Evolutionary conservation across 441 rosid species (phyloP).

Genomic region (California macrophylla): DNA sequence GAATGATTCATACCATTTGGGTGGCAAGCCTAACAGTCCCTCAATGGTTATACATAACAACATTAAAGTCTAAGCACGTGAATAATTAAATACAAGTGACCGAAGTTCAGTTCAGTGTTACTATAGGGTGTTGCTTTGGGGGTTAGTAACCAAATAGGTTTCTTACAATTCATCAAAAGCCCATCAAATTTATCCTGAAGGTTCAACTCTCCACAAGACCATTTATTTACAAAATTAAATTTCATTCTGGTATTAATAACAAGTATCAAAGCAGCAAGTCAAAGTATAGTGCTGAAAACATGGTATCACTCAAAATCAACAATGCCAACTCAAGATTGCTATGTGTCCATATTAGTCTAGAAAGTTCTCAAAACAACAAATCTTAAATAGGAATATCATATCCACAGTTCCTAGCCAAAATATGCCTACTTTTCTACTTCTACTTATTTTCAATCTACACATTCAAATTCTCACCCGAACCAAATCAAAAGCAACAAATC

Average conservation of each 20-base stretch:
- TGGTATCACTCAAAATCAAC: background rate
- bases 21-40: background rate
- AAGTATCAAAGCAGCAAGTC: background rate
- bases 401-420: background rate
- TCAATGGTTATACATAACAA: background rate
- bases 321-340: background rate
- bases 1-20: background rate
- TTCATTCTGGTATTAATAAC: background rate
- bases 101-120: background rate
- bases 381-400: background rate
- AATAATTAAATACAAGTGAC: background rate
- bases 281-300: background rate
- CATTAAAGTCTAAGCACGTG: background rate
- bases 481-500: background rate
- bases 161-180: background rate
- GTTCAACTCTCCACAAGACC: background rate
- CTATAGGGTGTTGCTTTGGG: background rate
- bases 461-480: background rate
- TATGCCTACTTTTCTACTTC: background rate
- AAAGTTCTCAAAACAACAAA: background rate
- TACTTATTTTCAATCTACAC: background rate
- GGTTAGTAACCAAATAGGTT: background rate
- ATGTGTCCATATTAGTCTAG: background rate
- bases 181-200: background rate
- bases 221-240: background rate